phyloP scores from a whole-genome alignment of 306 rosid species.

The Gleditsia sinensis region DNA sequence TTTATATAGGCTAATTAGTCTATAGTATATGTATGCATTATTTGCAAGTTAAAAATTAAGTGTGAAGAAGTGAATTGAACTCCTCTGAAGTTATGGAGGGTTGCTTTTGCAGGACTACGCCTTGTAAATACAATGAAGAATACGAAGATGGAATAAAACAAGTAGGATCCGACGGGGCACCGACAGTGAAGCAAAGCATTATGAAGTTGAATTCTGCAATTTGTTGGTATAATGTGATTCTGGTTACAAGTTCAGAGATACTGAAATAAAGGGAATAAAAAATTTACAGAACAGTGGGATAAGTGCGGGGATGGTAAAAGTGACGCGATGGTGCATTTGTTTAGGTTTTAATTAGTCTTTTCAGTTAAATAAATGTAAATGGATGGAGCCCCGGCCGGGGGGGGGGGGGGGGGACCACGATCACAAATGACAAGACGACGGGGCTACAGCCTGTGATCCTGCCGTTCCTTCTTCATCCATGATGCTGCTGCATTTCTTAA shows the following conservation, averaged over 20 bases:
- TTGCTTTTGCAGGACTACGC: not conserved
- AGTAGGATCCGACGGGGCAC: not conserved
- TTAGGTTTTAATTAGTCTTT: too few species aligned
- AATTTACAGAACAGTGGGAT: not conserved
- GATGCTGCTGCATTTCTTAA: too few species aligned
- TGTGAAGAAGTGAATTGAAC: not conserved
- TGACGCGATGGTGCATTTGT: not conserved
- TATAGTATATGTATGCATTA: not conserved
- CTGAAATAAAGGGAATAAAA: too few species aligned
- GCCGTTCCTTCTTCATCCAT: too few species aligned
- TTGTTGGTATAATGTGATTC: not conserved
- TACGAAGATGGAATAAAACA: not conserved
- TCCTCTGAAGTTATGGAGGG: not conserved
- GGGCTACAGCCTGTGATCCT: too few species aligned
- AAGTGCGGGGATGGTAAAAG: not conserved
- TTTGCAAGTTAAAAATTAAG: not conserved
- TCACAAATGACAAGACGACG: too few species aligned
- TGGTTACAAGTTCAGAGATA: not conserved
- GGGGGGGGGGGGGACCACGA: too few species aligned
- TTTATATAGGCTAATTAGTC: not conserved
- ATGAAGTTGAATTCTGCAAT: not conserved
- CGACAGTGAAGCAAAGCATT: not conserved
- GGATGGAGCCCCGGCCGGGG: too few species aligned
- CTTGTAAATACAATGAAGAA: not conserved
- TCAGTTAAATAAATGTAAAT: too few species aligned